Evolutionary conservation across 345 rosid genomes (phyloP).

Genomic region (Raphanus sativus): DNA sequence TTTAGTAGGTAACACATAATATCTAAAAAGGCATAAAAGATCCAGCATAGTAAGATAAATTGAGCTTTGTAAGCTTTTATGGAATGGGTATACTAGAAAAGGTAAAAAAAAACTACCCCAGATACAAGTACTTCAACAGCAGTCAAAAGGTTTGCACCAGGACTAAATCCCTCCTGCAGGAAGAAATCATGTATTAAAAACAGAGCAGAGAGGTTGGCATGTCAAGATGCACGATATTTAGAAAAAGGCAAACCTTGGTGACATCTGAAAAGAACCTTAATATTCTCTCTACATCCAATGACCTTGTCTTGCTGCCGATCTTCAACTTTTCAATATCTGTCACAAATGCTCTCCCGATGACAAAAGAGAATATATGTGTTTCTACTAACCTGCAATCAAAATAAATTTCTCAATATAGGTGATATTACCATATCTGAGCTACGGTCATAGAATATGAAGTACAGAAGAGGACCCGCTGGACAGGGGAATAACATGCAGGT

Average conservation of each 20-base stretch:
- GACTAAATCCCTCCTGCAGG: conserved; percentile 77
- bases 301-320: conserved; percentile 77
- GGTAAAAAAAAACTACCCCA: conserved; percentile 54
- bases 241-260: conserved; percentile 55
- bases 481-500: background rate
- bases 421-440: conserved; percentile 26
- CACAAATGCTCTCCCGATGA: conserved; percentile 98
- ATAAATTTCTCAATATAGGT: conserved; percentile 34
- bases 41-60: background rate
- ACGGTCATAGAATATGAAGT: background rate
- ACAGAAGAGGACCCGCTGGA: conserved; percentile 6
- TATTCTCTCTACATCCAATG: conserved; percentile 64
- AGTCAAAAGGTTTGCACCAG: conserved; percentile 83
- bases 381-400: conserved; percentile 83
- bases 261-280: conserved; percentile 68
- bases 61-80: background rate
- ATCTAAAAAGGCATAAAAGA: background rate
- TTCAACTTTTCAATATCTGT: conserved; percentile 91
- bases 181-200: conserved; percentile 21
- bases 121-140: conserved; percentile 86
- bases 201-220: background rate
- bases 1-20: background rate
- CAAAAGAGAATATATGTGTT: conserved; percentile 92
- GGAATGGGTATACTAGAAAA: background rate
- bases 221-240: background rate